Base-by-base conservation (phyloP, 192 early-diverging fungal species). In the Funneliformis mosseae region DNA sequence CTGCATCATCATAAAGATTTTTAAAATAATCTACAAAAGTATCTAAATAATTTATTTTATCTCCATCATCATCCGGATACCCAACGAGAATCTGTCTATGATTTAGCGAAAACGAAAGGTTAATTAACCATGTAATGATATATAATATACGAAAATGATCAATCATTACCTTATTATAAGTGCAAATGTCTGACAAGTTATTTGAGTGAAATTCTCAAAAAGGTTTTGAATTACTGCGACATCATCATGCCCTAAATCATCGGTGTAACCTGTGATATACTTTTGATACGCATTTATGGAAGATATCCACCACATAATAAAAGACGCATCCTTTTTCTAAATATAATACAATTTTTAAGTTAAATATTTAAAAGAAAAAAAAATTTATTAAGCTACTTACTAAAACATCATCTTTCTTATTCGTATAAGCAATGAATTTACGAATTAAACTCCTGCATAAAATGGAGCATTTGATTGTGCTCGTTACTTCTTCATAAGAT, bases 251-350 rank as follows among this genome's bases (percentile, higher is more conserved):
- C 10, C 46, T 33, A 28, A 27, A 25, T 0, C 0, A 68, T 42
- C 41, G 8, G 4, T 64, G 25, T 28, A 12, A n/a, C 5, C 10
- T n/a, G 21, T 61, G 62, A 4, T 61, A 38, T 46, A 42, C 1
- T 7, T 18, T 8, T 27, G 38, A 28, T n/a, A 66, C 5, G 12
- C 8, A 27, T 23, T 28, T 33, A 77, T 45, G 8, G 62, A 66
- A 28, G 76, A 59, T 45, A 77, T 43, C 76, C 76, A 77, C 76
- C 76, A 77, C 5, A 33, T 12, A 45, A 66, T 42, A 12, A 66
- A 77, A 23, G 27, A 48, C 62, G 18, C 6, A 62, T 76, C 9
- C 5, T 46, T 59, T n/a, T 38, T 16, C 76, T 66, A 27, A 41
- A 14, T 9, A 39, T 74, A 0, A 61, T 62, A 42, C 4, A 21